Conservation (phyloP, 371 early-diverging fungal species). For the Umbelopsis sp. region DNA sequence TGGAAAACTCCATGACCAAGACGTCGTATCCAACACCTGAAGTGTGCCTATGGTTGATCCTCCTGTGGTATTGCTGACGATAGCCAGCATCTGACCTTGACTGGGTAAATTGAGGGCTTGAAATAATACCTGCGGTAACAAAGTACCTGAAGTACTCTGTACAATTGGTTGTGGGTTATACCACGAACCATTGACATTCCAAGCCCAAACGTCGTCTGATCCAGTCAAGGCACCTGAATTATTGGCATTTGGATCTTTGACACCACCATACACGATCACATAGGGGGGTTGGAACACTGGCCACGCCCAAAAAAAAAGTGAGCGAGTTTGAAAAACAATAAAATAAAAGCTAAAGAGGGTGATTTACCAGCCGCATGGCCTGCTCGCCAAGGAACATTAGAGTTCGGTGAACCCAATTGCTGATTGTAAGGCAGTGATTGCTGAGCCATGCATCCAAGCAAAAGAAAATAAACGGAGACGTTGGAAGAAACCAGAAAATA, state of each 20-base stretch:
- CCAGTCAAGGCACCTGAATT: constrained; percentile 25
- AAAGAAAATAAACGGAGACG: background rate
- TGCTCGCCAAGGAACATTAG: constrained; percentile 51
- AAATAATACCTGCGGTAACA: constrained; percentile 42
- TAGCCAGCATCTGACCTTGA: constrained; percentile 40
- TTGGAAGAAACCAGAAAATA: background rate
- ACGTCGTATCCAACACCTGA: constrained; percentile 49
- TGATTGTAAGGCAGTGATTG: constrained; percentile 19
- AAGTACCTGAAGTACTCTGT: constrained; percentile 25
- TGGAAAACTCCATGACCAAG: constrained; percentile 52
- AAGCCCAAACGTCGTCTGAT: constrained; percentile 42
- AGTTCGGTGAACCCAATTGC: constrained; percentile 34
- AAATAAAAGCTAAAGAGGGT: background rate
- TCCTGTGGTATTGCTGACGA: constrained; percentile 43
- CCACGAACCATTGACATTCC: constrained; percentile 53
- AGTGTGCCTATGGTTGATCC: constrained; percentile 35
- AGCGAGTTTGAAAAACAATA: background rate
- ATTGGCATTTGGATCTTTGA: constrained; percentile 31
- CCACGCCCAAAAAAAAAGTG: constrained; percentile 19
- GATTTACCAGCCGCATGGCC: constrained; percentile 51
- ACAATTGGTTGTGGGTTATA: constrained; percentile 36
- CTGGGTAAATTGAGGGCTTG: constrained; percentile 38
- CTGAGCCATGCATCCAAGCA: constrained; percentile 18
- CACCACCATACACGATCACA: constrained; percentile 49
- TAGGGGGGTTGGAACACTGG: constrained; percentile 30